Conservation (phyloP, 495 filamentous ascomycete species). For the Bryoglossum gracile region DNA sequence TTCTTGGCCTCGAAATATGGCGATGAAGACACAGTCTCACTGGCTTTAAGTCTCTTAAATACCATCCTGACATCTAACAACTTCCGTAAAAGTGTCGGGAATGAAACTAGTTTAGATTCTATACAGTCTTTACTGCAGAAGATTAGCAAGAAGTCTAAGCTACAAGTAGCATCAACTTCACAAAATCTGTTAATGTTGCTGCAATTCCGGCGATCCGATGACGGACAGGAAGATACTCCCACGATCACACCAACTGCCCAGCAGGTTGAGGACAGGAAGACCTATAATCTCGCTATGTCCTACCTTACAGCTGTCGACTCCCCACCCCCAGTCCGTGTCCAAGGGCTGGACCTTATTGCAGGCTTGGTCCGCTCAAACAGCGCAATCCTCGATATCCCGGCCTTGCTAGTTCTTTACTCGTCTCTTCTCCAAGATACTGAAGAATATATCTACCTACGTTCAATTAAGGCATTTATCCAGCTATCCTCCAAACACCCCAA, state of each 20-base stretch:
- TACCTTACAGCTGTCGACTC: conserved; percentile 61
- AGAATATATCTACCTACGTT: conserved; percentile 67
- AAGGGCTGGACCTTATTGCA: conserved; percentile 67
- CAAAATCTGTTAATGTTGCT: conserved; percentile 51
- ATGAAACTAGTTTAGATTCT: conserved; percentile 34
- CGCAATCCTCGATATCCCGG: conserved; percentile 62
- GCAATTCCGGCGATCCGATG: conserved; percentile 32
- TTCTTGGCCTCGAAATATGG: conserved; percentile 16
- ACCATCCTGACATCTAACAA: conserved; percentile 56
- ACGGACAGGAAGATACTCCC: conserved; percentile 9
- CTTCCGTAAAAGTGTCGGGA: conserved; percentile 45
- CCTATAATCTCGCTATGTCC: conserved; percentile 60
- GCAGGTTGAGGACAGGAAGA: conserved; percentile 58
- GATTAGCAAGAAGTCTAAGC: conserved; percentile 32
- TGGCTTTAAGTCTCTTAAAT: conserved; percentile 61
- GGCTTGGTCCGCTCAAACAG: conserved; percentile 53
- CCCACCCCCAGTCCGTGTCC: conserved; percentile 67
- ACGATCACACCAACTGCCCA: conserved; percentile 30
- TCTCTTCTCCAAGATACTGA: conserved; percentile 62
- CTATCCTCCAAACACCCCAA: conserved; percentile 58
- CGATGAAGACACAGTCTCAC: conserved; percentile 46
- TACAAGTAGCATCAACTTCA: conserved; percentile 44
- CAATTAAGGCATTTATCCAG: conserved; percentile 60
- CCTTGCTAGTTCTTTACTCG: conserved; percentile 57
- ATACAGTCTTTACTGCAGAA: conserved; percentile 45